A percentile compares a stretch with the other conserved stretches of the same genome.
These are phyloP conservation scores for Candida ortonii DNA, from an alignment of 805 yeast genomes.

Conservation along the genomic window DNA sequence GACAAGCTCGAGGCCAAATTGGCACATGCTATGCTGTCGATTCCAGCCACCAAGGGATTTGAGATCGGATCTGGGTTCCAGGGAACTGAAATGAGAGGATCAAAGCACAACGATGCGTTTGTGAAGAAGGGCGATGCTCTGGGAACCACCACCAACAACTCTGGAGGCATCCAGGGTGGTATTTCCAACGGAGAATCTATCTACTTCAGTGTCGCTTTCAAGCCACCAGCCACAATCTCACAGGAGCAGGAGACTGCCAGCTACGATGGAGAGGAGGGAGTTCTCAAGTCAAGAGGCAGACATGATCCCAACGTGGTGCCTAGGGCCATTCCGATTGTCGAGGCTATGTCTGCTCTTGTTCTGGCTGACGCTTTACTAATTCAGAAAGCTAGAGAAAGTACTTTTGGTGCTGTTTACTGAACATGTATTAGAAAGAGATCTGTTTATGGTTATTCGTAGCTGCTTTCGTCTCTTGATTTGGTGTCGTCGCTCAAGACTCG, in stretches of 20 bases:
- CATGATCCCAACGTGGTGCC: slow-evolving; percentile 99
- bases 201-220: slow-evolving; percentile 93
- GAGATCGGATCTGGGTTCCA: slow-evolving; percentile 96
- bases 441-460: slow-evolving; percentile 12
- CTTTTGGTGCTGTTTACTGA: slow-evolving; percentile 34
- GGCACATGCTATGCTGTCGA: slow-evolving; percentile 97
- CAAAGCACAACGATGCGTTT: slow-evolving; percentile 91
- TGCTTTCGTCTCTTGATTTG: slow-evolving; percentile 14
- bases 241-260: slow-evolving; percentile 88
- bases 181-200: slow-evolving; percentile 94
- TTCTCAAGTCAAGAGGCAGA: slow-evolving; percentile 93
- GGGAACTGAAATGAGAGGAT: slow-evolving; percentile 88
- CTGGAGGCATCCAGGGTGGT: slow-evolving; percentile 99
- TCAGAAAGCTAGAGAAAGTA: slow-evolving; percentile 79
- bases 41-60: slow-evolving; percentile 97
- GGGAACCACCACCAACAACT: slow-evolving; percentile 85
- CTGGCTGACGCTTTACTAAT: slow-evolving; percentile 81
- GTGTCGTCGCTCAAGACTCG: slow-evolving; percentile 31
- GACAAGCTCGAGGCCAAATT: slow-evolving; percentile 93
- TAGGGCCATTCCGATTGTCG: slow-evolving; percentile 97
- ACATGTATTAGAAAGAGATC: neutral
- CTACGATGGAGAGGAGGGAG: slow-evolving; percentile 85
- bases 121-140: slow-evolving; percentile 57
- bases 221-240: slow-evolving; percentile 96
- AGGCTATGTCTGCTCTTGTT: slow-evolving; percentile 96